Evolutionary conservation across 208 protist species (phyloP), one percentile per base, ranked within the genome.

Genomic region (Crithidia acanthocephali): DNA sequence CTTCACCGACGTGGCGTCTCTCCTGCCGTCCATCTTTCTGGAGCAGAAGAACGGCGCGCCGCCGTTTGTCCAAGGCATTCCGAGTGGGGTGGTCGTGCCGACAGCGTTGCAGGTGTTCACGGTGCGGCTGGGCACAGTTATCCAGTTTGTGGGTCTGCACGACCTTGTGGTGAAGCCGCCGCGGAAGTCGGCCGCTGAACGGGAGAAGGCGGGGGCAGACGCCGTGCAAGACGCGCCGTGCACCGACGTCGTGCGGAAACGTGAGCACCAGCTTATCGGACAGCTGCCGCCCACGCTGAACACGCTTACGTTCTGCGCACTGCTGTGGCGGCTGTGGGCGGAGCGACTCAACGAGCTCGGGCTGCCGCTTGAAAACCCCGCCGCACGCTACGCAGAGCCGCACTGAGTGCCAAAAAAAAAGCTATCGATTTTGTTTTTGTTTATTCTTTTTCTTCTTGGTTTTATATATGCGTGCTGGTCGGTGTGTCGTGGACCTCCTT

Each of bases 21-120:
- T 92, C 32, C 76, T 92, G 40, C 81, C 83, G 9, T 92, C 86
- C 37, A 71, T 92, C 22, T 58, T 56, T 9, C 68, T 92, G 20
- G 37, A 35, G 44, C 71, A 76, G 42, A 48, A 61, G 25, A n/a
- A 70, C 20, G 58, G 51, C 44, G 40, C 70, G 28, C 60, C 72
- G 30, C 74, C 77, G 35, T 84, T 68, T 52, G 55, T 84, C 2
- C 69, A 81, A 23, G 83, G 86, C 15, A 69, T 92, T 25, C 86
- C 86, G 27, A 83, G 61, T 52, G 64, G 32, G 6, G 69, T 85
- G 20, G 83, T 92, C 20, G 55, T 56, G 9, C 80, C 86, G n/a
- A 88, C 65, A 4, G 74, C 83, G 23, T 58, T 92, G 59, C 86
- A 91, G 62, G 75, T 87, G 27, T 92, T 92, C 72, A 81, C 83